Base-by-base conservation (phyloP, 2,329 filamentous ascomycete species). In the Nemania diffusa region DNA sequence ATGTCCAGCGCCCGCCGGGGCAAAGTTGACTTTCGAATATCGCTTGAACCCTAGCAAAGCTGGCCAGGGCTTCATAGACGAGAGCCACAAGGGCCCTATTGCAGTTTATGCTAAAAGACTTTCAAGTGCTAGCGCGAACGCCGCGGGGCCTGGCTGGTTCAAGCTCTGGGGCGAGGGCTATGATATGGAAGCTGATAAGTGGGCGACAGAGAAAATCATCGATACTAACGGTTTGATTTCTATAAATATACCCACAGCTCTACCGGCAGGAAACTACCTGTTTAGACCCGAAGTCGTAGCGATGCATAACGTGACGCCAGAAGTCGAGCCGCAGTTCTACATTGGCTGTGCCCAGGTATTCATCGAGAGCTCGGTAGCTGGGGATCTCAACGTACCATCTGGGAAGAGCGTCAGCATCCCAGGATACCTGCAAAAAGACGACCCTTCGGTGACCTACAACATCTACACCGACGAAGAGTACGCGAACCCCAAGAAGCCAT, bases 61-160 rank as follows among this genome's bases (percentile, higher is more conserved):
- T 9, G 73, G 81, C 32, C 81, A 84, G 8, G 85, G 85, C 26
- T 79, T 83, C 66, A 85, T 93, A 65, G 90, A 90, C 73, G 73
- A 76, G 5, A 84, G 83, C 29, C 71, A 73, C 40, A 72, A 72
- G 74, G 91, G 91, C 0, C 90, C 91, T 48, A 91, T 90, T 74
- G 85, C 90, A 27, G 87, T 93, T 20, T 93, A 93, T 78, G 81
- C 92, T 80, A 93, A 93, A 81, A 86, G 87, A 72, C 86, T 92
- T 5, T 59, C 61, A 2, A 62, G 34, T 56, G 50, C 53, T 1
- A 79, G 81, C 71, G 84, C 87, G 62, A 87, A 88, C 60, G 80
- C 80, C 60, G 79, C 83, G 24, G 90, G 91, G 8, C 80, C 82
- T 58, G 91, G 91, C 48, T 93, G 91, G 91, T 92, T 93, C 85